A percentile compares a stretch with the other conserved stretches of the same genome.
Conservation (phyloP, 169 alveolate species). For the Theileria sp. region DNA sequence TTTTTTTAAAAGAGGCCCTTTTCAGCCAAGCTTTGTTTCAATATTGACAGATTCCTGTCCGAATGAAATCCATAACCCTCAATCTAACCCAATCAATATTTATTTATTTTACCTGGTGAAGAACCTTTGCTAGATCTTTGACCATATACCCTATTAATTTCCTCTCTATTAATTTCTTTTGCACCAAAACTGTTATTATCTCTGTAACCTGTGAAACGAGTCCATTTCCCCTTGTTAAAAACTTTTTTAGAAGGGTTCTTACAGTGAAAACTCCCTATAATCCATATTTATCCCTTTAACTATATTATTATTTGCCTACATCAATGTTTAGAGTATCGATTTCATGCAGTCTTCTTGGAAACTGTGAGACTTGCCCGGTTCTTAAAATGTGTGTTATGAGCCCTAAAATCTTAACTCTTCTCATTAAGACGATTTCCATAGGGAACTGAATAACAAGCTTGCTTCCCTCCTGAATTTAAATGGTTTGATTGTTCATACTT, state of each 20-base stretch:
- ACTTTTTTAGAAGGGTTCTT: constrained; percentile 1
- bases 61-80: constrained; percentile 8
- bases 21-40: not conserved
- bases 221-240: constrained; percentile 7
- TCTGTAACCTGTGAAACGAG: constrained; percentile 2
- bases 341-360: constrained; percentile 7
- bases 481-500: not conserved
- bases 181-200: not conserved
- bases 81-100: not conserved
- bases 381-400: constrained; percentile 8
- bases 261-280: not conserved
- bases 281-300: not conserved
- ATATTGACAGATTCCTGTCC: not conserved
- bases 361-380: constrained; percentile 4
- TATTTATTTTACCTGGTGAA: constrained; percentile 9
- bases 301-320: not conserved
- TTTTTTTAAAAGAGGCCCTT: not conserved
- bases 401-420: constrained; percentile 10
- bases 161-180: not conserved
- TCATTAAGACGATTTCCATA: not conserved
- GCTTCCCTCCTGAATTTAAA: constrained; percentile 9
- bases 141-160: not conserved
- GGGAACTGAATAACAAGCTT: constrained; percentile 5
- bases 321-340: constrained; percentile 8
- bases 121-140: not conserved